Percentiles rank a stretch among this genome's conserved stretches.
Conservation (phyloP, 805 yeast genomes). For the Cyberlindnera mississippiensis region DNA sequence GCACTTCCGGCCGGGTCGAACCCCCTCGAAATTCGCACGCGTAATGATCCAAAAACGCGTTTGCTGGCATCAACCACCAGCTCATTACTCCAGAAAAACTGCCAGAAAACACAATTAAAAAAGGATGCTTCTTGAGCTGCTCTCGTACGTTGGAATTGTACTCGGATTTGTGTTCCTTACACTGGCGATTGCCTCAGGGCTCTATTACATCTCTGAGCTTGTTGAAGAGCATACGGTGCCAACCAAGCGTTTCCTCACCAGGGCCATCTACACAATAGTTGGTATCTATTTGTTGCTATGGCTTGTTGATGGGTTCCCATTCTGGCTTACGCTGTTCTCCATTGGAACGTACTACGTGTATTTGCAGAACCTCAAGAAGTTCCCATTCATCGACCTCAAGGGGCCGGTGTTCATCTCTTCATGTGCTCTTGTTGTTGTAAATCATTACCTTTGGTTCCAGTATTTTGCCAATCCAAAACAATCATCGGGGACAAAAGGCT, state of each 20-base stretch:
- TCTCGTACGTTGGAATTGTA: constrained; percentile 58
- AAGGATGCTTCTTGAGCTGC: constrained; percentile 51
- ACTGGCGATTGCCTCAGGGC: constrained; percentile 79
- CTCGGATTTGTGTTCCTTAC: constrained; percentile 61
- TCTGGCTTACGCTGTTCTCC: constrained; percentile 61
- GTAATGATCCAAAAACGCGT: no score
- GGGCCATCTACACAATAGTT: constrained; percentile 62
- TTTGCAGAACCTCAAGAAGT: constrained; percentile 68
- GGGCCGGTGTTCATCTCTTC: constrained; percentile 68
- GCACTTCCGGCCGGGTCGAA: no score
- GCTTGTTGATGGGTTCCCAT: constrained; percentile 78
- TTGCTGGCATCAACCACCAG: no score
- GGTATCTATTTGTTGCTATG: constrained; percentile 50
- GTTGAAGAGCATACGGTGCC: constrained; percentile 92
- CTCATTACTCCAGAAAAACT: no score
- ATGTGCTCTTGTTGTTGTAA: constrained; percentile 67
- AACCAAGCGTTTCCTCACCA: constrained; percentile 64
- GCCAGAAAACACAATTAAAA: neutral
- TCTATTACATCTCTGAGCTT: constrained; percentile 85
- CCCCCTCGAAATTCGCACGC: no score
- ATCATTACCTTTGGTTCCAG: constrained; percentile 88
- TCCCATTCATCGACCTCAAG: constrained; percentile 77
- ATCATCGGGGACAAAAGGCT: constrained; percentile 65
- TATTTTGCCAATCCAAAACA: constrained; percentile 61
- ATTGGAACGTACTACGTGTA: constrained; percentile 69